Evolutionary conservation across 768 basidiomycete species (phyloP).

Genomic region (Saitozyma sp.): DNA sequence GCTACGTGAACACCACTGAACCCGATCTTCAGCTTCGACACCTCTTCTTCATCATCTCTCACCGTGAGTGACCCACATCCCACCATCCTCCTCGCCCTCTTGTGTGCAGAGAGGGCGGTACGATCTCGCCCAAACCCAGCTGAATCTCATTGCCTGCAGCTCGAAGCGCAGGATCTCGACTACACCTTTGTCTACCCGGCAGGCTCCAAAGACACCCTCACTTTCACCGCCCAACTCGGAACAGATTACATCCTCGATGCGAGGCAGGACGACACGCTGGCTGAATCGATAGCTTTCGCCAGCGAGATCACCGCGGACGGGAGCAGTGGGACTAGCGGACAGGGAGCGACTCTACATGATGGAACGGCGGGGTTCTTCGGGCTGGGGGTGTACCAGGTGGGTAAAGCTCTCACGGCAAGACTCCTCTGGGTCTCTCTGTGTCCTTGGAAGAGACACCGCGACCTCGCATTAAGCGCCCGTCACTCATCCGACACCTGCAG

Average conservation of each 20-base stretch:
- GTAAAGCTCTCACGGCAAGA: too few species aligned
- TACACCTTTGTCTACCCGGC: constrained; percentile 31
- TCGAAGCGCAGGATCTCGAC: background rate
- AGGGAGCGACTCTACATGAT: constrained; percentile 12
- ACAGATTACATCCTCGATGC: constrained; percentile 20
- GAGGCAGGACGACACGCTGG: constrained; percentile 11
- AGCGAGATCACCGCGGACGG: constrained; percentile 1
- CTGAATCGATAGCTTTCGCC: constrained; percentile 5
- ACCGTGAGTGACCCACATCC: background rate
- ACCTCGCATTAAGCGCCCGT: too few species aligned
- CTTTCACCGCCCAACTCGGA: constrained; percentile 14
- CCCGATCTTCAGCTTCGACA: background rate
- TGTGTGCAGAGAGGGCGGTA: background rate
- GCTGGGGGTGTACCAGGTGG: constrained; percentile 44
- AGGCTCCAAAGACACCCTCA: constrained; percentile 20
- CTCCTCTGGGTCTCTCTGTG: too few species aligned
- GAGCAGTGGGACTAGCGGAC: constrained; percentile 9
- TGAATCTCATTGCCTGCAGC: background rate
- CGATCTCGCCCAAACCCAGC: background rate
- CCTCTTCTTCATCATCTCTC: background rate
- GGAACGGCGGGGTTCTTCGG: constrained; percentile 46
- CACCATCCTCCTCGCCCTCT: background rate
- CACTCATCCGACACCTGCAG: too few species aligned
- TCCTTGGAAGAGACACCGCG: too few species aligned
- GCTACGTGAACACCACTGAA: too few species aligned